These are phyloP conservation scores for Solanum virginianum DNA, from an alignment of 257 asterid genomes.

Conservation along the genomic window DNA sequence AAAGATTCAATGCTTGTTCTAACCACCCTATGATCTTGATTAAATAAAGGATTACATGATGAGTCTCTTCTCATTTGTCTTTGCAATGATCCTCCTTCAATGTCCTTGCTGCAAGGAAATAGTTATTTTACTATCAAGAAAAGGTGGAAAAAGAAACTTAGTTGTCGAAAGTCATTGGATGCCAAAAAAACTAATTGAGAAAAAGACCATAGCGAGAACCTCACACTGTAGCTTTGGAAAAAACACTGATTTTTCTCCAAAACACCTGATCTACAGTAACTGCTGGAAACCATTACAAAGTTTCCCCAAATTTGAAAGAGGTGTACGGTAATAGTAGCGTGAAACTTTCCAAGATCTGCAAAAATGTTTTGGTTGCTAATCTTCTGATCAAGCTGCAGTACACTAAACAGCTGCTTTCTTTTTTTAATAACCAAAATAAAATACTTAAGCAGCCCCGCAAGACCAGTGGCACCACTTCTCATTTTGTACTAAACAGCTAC, in stretches of 20 bases:
- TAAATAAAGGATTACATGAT: conserved; percentile 10
- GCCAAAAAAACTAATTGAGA: not conserved
- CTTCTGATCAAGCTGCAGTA: not conserved
- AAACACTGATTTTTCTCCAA: not conserved
- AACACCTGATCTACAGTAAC: not conserved
- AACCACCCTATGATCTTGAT: conserved; percentile 8
- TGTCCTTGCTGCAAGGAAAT: conserved; percentile 14
- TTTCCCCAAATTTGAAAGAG: not conserved
- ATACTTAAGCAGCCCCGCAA: not conserved
- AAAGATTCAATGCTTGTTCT: conserved; percentile 5
- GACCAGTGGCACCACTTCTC: not conserved
- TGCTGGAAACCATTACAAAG: not conserved
- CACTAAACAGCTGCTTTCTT: not conserved
- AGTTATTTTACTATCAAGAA: conserved; percentile 5
- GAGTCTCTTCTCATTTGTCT: conserved; percentile 12
- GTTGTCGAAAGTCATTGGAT: not conserved
- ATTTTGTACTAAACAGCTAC: not conserved
- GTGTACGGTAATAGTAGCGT: not conserved
- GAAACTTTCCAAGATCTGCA: not conserved
- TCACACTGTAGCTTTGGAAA: not conserved
- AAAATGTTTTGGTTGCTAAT: not conserved
- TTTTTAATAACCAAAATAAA: not conserved
- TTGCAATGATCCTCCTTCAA: conserved; percentile 5
- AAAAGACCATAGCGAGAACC: not conserved
- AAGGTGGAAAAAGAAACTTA: not conserved